phyloP scores from a whole-genome alignment of 441 rosid genomes.

The Rhodomyrtus psidioides region DNA sequence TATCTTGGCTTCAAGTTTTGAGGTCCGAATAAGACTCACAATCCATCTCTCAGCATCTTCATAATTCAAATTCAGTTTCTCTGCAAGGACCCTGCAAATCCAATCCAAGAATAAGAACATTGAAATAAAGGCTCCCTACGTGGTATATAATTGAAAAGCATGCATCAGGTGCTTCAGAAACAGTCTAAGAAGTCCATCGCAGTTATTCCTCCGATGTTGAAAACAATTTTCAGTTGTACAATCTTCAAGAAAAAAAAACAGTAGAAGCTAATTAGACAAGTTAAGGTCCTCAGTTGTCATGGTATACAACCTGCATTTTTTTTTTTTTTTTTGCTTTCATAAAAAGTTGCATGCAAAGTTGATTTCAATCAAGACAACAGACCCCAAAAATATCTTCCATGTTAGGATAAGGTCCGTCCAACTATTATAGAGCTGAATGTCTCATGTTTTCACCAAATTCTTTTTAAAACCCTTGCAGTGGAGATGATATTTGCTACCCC shows the following conservation, averaged over 20 bases:
- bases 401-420: background rate
- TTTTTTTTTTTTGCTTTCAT: no score
- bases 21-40: no score
- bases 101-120: background rate
- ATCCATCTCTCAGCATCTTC: constrained; percentile 99
- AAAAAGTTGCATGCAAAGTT: no score
- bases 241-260: background rate
- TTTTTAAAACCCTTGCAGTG: background rate
- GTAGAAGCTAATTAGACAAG: background rate
- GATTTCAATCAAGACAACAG: background rate
- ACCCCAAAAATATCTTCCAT: background rate
- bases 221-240: no score
- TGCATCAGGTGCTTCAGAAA: no score
- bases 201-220: no score
- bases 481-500: background rate
- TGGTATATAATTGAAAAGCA: no score
- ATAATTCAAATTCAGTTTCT: constrained; percentile 73
- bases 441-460: background rate
- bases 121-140: no score
- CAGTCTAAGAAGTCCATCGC: no score
- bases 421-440: background rate
- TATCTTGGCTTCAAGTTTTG: constrained; percentile 48
- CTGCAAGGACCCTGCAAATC: constrained; percentile 63
- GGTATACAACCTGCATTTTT: no score
- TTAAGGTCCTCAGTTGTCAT: background rate